These are phyloP conservation scores for Xylaria sp. DNA, from an alignment of 2,329 filamentous ascomycete species.

Conservation along the genomic window DNA sequence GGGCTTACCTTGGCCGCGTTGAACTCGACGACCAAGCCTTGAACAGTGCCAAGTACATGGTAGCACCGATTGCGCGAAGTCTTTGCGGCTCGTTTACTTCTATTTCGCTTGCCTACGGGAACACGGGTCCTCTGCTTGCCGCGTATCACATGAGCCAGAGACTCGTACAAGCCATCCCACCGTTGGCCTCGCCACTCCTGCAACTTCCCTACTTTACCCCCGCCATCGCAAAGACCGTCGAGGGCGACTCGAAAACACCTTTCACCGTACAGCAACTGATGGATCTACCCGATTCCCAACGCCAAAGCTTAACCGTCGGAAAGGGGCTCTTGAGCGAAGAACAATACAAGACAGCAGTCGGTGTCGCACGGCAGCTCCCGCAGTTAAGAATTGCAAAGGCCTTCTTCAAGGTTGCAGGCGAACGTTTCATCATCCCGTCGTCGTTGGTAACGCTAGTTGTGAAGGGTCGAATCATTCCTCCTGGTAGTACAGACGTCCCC, in stretches of 20 bases:
- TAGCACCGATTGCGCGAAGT: slow-evolving; percentile 81
- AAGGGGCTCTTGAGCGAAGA: slow-evolving; percentile 70
- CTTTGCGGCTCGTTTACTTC: slow-evolving; percentile 86
- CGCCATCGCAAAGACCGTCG: slow-evolving; percentile 65
- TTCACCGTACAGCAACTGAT: slow-evolving; percentile 86
- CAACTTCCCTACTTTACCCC: slow-evolving; percentile 88
- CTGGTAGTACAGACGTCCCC: slow-evolving; percentile 76
- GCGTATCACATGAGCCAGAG: slow-evolving; percentile 83
- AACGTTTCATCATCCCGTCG: slow-evolving; percentile 87
- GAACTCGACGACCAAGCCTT: slow-evolving; percentile 79
- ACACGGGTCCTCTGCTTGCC: slow-evolving; percentile 77
- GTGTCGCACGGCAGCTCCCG: slow-evolving; percentile 82
- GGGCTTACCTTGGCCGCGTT: slow-evolving; percentile 91
- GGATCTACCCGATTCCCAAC: slow-evolving; percentile 74
- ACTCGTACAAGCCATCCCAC: slow-evolving; percentile 85
- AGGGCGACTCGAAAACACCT: slow-evolving; percentile 75
- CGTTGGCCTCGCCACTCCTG: slow-evolving; percentile 81
- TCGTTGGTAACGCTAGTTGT: slow-evolving; percentile 93
- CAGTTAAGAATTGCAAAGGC: slow-evolving; percentile 83
- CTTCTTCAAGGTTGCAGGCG: slow-evolving; percentile 98
- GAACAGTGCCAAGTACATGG: slow-evolving; percentile 84
- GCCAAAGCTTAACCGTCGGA: slow-evolving; percentile 72
- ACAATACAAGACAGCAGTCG: slow-evolving; percentile 76
- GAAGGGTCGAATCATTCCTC: slow-evolving; percentile 91
- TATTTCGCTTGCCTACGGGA: slow-evolving; percentile 85